Conservation (phyloP, 352 stramenopile genomes). For the Phytophthora hybrid region DNA sequence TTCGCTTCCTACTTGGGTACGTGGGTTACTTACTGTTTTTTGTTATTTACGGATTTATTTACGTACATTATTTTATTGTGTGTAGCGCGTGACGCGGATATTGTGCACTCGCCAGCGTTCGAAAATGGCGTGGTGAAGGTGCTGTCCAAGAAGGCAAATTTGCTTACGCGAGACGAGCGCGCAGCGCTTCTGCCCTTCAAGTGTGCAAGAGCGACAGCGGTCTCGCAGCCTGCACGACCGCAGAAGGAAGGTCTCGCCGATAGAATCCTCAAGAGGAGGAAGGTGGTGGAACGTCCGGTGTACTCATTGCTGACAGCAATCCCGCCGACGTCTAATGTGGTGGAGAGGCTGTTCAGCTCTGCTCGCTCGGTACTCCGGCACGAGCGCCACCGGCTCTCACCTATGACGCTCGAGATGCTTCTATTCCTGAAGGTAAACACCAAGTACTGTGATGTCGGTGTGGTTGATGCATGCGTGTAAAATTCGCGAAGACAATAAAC, state of each 20-base stretch:
- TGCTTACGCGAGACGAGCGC: background rate
- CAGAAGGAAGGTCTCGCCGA: background rate
- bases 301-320: background rate
- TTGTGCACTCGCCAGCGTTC: constrained; percentile 8
- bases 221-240: too few species aligned
- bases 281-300: background rate
- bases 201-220: too few species aligned
- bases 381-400: constrained; percentile 8
- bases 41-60: too few species aligned
- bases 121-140: constrained; percentile 10
- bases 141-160: background rate
- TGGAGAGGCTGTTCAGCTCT: constrained; percentile 13
- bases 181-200: background rate
- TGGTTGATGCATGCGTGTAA: too few species aligned
- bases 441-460: background rate
- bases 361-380: constrained; percentile 1
- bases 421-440: constrained; percentile 2
- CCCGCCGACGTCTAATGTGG: background rate
- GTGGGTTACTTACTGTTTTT: background rate
- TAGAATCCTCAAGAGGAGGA: background rate
- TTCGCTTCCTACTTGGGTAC: background rate
- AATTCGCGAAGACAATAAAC: too few species aligned
- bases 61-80: background rate
- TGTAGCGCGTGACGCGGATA: constrained; percentile 1
- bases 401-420: constrained; percentile 17